These are phyloP conservation scores for Starmera dryadoides DNA, from an alignment of 805 yeast genomes.

Conservation along the genomic window DNA sequence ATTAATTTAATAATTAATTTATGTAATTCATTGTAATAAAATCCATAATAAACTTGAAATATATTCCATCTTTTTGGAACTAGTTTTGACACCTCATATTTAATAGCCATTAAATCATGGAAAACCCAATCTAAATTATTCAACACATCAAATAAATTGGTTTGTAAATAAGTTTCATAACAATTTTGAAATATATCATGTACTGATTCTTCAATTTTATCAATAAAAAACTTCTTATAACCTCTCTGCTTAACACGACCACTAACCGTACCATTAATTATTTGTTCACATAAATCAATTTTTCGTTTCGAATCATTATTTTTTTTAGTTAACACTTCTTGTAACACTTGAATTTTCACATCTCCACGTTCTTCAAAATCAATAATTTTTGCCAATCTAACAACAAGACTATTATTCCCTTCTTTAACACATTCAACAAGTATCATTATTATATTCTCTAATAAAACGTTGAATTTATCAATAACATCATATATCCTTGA, in stretches of 20 bases:
- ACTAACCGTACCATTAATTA: constrained; percentile 32
- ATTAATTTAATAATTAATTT: constrained; percentile 56
- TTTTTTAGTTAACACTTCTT: constrained; percentile 23
- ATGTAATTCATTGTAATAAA: constrained; percentile 64
- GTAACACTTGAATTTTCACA: constrained; percentile 36
- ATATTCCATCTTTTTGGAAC: constrained; percentile 76
- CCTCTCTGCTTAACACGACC: constrained; percentile 44
- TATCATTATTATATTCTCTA: constrained; percentile 58
- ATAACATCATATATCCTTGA: constrained; percentile 34
- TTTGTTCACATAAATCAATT: constrained; percentile 27
- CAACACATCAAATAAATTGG: constrained; percentile 46
- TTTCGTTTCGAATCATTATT: constrained; percentile 20
- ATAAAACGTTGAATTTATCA: constrained; percentile 53
- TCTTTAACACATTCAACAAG: constrained; percentile 68
- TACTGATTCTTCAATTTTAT: constrained; percentile 52
- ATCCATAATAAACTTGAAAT: constrained; percentile 48
- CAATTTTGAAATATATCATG: constrained; percentile 63
- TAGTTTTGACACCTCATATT: constrained; percentile 45
- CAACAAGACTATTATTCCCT: constrained; percentile 60
- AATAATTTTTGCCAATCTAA: constrained; percentile 66
- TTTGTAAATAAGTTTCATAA: constrained; percentile 43
- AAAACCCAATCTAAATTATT: constrained; percentile 78
- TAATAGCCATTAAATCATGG: constrained; percentile 65
- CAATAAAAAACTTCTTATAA: constrained; percentile 55
- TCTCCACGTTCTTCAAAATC: constrained; percentile 82